Conservation (phyloP, 2,329 filamentous ascomycete genomes). For the Arthroderma sp. region DNA sequence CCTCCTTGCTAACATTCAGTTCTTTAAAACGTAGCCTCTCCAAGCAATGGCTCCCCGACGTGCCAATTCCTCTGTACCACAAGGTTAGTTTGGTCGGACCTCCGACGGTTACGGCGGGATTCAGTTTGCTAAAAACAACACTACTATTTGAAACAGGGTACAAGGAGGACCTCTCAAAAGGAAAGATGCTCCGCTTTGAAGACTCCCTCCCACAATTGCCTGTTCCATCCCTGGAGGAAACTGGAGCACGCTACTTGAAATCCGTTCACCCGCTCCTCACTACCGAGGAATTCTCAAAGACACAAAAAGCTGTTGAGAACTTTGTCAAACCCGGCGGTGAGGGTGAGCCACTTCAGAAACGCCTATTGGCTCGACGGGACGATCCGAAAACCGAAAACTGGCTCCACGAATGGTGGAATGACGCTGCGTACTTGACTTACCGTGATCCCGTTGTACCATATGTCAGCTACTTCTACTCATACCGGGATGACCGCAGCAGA, state of each 20-base stretch:
- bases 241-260: slow-evolving; percentile 51
- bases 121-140: neutral
- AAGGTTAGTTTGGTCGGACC: slow-evolving; percentile 24
- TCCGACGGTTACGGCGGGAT: neutral
- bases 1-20: neutral
- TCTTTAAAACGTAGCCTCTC: slow-evolving; percentile 17
- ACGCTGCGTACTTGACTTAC: slow-evolving; percentile 81
- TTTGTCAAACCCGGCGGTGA: slow-evolving; percentile 79
- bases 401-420: slow-evolving; percentile 98
- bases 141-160: slow-evolving; percentile 36
- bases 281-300: slow-evolving; percentile 44
- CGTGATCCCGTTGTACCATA: slow-evolving; percentile 94
- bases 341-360: slow-evolving; percentile 75
- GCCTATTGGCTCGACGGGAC: slow-evolving; percentile 64
- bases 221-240: slow-evolving; percentile 52
- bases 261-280: slow-evolving; percentile 52
- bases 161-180: slow-evolving; percentile 50
- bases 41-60: slow-evolving; percentile 25
- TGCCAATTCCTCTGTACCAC: slow-evolving; percentile 29
- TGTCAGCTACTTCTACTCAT: slow-evolving; percentile 98
- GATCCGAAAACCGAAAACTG: slow-evolving; percentile 80
- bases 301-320: slow-evolving; percentile 69
- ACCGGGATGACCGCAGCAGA: slow-evolving; percentile 80
- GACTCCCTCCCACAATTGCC: slow-evolving; percentile 51
- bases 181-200: slow-evolving; percentile 53